A percentile compares a stretch with the other conserved stretches of the same genome.
These are phyloP conservation scores for Lagenidium giganteum DNA, from an alignment of 352 stramenopile species.

Conservation along the genomic window DNA sequence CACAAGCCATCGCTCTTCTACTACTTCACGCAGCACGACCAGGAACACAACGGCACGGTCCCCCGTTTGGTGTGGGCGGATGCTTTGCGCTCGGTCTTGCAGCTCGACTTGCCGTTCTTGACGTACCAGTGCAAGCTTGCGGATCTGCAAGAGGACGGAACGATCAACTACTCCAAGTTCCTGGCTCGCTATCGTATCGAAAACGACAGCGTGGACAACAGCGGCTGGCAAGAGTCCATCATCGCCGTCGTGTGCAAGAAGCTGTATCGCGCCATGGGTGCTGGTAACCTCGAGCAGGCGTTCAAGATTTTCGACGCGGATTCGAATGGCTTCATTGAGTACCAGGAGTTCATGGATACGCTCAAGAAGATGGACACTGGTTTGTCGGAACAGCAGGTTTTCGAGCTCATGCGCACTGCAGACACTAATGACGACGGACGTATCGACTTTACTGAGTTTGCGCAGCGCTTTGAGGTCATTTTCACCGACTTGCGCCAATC, in stretches of 20 bases:
- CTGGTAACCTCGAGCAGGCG: slow-evolving; percentile 66
- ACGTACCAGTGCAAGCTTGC: slow-evolving; percentile 80
- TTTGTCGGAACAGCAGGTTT: slow-evolving; percentile 85
- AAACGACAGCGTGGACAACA: slow-evolving; percentile 74
- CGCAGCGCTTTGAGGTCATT: slow-evolving; percentile 82
- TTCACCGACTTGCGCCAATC: slow-evolving; percentile 57
- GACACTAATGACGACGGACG: slow-evolving; percentile 86
- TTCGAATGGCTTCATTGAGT: slow-evolving; percentile 83
- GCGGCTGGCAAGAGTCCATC: slow-evolving; percentile 81
- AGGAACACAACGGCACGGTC: slow-evolving; percentile 70
- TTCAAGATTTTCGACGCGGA: slow-evolving; percentile 88
- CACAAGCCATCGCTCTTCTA: slow-evolving; percentile 86
- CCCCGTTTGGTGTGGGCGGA: slow-evolving; percentile 82
- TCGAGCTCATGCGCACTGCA: slow-evolving; percentile 87
- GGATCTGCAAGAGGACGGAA: slow-evolving; percentile 64
- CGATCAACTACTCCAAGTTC: slow-evolving; percentile 90
- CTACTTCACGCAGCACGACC: slow-evolving; percentile 89
- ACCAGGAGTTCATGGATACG: slow-evolving; percentile 85
- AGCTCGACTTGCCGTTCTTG: slow-evolving; percentile 84
- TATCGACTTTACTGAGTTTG: slow-evolving; percentile 87
- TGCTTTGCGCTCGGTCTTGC: slow-evolving; percentile 77
- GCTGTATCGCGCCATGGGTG: slow-evolving; percentile 84
- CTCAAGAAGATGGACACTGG: slow-evolving; percentile 87
- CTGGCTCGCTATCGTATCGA: slow-evolving; percentile 86
- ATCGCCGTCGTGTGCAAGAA: slow-evolving; percentile 87